Evolutionary conservation across 768 basidiomycete species (phyloP).

Genomic region (Boletus speciosus): DNA sequence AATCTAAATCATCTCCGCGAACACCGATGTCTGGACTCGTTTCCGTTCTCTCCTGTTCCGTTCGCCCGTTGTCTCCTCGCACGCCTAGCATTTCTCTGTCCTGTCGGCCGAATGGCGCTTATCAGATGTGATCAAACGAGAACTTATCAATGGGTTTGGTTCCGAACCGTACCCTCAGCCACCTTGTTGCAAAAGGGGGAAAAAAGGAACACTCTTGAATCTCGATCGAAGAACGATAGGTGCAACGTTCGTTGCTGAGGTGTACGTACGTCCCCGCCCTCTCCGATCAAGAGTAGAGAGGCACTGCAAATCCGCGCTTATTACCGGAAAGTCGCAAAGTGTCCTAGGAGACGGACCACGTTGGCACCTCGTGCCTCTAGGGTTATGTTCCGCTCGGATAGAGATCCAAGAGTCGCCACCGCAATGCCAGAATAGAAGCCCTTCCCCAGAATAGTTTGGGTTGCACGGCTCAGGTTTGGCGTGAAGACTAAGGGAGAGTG

Average conservation of each 20-base stretch:
- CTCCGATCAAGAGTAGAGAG: constrained; percentile 7
- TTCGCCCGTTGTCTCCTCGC: background rate
- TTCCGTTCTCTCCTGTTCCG: background rate
- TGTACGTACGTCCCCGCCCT: constrained; percentile 3
- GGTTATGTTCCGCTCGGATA: background rate
- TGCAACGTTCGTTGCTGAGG: background rate
- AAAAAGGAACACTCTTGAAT: background rate
- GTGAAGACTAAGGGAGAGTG: background rate
- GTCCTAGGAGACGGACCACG: constrained; percentile 9
- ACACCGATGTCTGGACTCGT: constrained; percentile 4
- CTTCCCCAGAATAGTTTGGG: background rate
- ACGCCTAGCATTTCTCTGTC: constrained; percentile 1
- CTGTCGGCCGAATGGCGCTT: constrained; percentile 4
- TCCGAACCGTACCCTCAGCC: background rate
- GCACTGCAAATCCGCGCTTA: constrained; percentile 5
- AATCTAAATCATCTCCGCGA: constrained; percentile 26
- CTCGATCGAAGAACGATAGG: background rate
- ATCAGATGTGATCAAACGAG: constrained; percentile 2
- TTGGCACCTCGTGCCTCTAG: constrained; percentile 8
- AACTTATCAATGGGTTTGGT: background rate
- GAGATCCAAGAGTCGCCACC: background rate
- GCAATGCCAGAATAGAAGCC: background rate
- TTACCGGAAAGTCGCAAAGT: constrained; percentile 4
- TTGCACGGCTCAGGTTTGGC: background rate
- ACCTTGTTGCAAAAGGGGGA: constrained; percentile 1